These are phyloP conservation scores for Fusarium verticillioides DNA, from an alignment of 2,329 filamentous ascomycete genomes.

Conservation along the genomic window DNA sequence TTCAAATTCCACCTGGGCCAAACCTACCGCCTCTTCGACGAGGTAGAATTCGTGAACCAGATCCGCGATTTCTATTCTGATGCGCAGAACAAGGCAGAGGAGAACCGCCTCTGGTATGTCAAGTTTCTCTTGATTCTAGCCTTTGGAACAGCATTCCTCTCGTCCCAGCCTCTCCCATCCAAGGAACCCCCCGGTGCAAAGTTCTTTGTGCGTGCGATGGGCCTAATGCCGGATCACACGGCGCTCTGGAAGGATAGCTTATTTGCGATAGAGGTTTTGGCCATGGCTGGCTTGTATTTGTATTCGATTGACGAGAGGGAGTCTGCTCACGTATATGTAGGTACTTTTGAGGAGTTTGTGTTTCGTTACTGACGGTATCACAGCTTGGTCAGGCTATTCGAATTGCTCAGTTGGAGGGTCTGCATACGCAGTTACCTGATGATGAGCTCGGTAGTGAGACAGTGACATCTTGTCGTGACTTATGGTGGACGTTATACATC, in stretches of 20 bases:
- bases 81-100: slow-evolving; percentile 29
- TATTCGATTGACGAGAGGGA: slow-evolving; percentile 53
- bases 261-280: slow-evolving; percentile 51
- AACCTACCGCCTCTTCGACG: slow-evolving; percentile 51
- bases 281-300: slow-evolving; percentile 51
- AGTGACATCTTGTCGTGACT: slow-evolving; percentile 48
- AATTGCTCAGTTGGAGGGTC: slow-evolving; percentile 54
- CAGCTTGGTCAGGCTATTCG: slow-evolving; percentile 55
- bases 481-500: slow-evolving; percentile 57
- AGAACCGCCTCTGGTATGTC: slow-evolving; percentile 57
- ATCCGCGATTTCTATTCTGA: slow-evolving; percentile 42
- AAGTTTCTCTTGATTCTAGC: slow-evolving; percentile 63
- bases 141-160: slow-evolving; percentile 45
- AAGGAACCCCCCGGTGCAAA: slow-evolving; percentile 47
- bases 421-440: slow-evolving; percentile 55
- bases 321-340: slow-evolving; percentile 46
- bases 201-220: slow-evolving; percentile 50
- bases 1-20: slow-evolving; percentile 54
- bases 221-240: slow-evolving; percentile 50
- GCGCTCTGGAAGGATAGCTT: slow-evolving; percentile 52
- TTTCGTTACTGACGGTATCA: background rate
- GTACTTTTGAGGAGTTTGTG: background rate
- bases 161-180: slow-evolving; percentile 39
- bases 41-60: slow-evolving; percentile 45
- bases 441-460: slow-evolving; percentile 48